These are phyloP conservation scores for Lolium perenne DNA, from an alignment of 176 grass and related monocot species.

Conservation along the genomic window DNA sequence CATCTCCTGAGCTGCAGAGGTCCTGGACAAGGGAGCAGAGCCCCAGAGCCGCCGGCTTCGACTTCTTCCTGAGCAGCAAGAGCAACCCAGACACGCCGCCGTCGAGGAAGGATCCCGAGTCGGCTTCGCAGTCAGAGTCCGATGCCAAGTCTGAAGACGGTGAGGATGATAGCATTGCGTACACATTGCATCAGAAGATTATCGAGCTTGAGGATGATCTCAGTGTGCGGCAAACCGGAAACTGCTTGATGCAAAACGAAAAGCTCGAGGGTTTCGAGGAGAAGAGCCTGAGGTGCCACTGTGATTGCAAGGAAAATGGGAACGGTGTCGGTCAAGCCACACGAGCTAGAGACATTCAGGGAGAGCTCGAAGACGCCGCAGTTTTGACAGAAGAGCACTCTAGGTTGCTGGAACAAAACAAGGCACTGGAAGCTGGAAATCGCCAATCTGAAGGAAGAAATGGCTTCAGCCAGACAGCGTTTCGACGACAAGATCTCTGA, in stretches of 20 bases:
- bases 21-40: conserved; percentile 66
- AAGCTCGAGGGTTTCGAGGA: conserved; percentile 55
- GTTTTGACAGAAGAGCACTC: conserved; percentile 41
- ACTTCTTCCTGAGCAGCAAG: conserved; percentile 58
- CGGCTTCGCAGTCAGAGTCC: conserved; percentile 61
- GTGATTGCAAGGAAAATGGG: conserved; percentile 37
- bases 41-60: conserved; percentile 58
- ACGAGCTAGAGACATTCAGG: conserved; percentile 24
- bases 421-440: conserved; percentile 40
- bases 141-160: conserved; percentile 59
- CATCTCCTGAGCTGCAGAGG: conserved; percentile 58
- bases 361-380: conserved; percentile 38
- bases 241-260: conserved; percentile 32
- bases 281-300: conserved; percentile 43
- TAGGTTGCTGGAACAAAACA: conserved; percentile 40
- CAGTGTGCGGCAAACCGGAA: conserved; percentile 22
- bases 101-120: conserved; percentile 48
- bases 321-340: conserved; percentile 15
- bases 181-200: conserved; percentile 58
- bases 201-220: conserved; percentile 70
- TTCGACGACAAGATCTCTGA: conserved; percentile 34
- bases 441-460: conserved; percentile 38
- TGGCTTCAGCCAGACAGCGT: conserved; percentile 30
- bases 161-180: conserved; percentile 67
- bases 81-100: conserved; percentile 41